phyloP scores from a whole-genome alignment of 768 basidiomycete genomes.

The Phlebiopsis flavidoalba region DNA sequence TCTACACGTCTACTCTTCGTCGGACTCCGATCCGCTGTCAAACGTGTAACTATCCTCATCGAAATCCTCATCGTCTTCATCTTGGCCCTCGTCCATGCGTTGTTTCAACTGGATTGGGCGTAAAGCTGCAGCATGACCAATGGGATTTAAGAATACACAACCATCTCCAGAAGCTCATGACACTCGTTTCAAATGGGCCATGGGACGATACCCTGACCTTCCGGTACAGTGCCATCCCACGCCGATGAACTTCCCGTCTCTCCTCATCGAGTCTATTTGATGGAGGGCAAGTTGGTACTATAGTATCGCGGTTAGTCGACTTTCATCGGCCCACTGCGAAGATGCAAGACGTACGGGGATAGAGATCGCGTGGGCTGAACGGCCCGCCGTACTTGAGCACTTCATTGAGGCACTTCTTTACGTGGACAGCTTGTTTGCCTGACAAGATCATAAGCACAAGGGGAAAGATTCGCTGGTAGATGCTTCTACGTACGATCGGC shows the following conservation, averaged over 20 bases:
- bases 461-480: background rate
- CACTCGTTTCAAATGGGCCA: slow-evolving; percentile 95
- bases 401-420: slow-evolving; percentile 96
- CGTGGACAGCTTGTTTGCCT: slow-evolving; percentile 98
- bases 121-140: background rate
- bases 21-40: slow-evolving; percentile 15
- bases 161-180: slow-evolving; percentile 95
- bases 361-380: slow-evolving; percentile 86
- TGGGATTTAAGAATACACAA: slow-evolving; percentile 28
- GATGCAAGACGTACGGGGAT: slow-evolving; percentile 60
- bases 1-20: slow-evolving; percentile 8
- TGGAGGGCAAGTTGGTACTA: slow-evolving; percentile 93
- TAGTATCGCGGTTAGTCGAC: background rate
- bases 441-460: background rate
- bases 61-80: slow-evolving; percentile 43
- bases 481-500: slow-evolving; percentile 65
- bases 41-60: slow-evolving; percentile 24
- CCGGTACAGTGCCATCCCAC: slow-evolving; percentile 85
- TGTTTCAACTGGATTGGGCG: slow-evolving; percentile 59
- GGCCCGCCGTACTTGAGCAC: slow-evolving; percentile 94
- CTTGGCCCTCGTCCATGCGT: slow-evolving; percentile 72
- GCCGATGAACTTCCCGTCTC: slow-evolving; percentile 91
- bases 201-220: slow-evolving; percentile 95
- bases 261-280: slow-evolving; percentile 90
- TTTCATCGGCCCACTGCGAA: background rate